Conservation (phyloP, 2,329 filamentous ascomycete species). For the Lecanicillium sp. region DNA sequence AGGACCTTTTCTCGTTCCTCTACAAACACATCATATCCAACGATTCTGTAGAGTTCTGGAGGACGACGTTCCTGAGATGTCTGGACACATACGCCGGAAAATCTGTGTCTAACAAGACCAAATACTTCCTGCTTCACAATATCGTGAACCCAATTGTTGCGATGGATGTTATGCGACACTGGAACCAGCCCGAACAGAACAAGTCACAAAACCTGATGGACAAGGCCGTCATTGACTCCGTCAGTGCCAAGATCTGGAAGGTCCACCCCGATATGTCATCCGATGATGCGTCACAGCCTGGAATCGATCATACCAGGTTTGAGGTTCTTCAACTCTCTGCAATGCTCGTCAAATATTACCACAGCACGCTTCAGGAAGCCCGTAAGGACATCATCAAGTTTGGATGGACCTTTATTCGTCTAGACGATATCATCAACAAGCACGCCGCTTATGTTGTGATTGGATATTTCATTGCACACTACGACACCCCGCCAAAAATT, state of each 20-base stretch:
- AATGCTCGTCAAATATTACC: slow-evolving; percentile 91
- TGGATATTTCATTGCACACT: slow-evolving; percentile 94
- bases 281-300: slow-evolving; percentile 75
- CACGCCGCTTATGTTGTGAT: slow-evolving; percentile 96
- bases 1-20: slow-evolving; percentile 71
- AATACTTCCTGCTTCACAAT: slow-evolving; percentile 85
- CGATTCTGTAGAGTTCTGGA: slow-evolving; percentile 80
- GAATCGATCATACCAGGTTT: slow-evolving; percentile 92
- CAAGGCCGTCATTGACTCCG: slow-evolving; percentile 75
- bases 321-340: slow-evolving; percentile 92
- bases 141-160: slow-evolving; percentile 93
- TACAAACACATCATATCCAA: slow-evolving; percentile 78
- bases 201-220: slow-evolving; percentile 70
- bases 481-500: slow-evolving; percentile 94
- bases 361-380: slow-evolving; percentile 77
- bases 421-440: slow-evolving; percentile 99
- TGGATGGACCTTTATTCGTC: slow-evolving; percentile 93
- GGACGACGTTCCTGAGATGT: slow-evolving; percentile 71
- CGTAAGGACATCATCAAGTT: slow-evolving; percentile 99
- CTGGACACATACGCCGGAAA: slow-evolving; percentile 80
- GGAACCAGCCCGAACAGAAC: slow-evolving; percentile 48
- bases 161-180: slow-evolving; percentile 87
- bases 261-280: slow-evolving; percentile 72
- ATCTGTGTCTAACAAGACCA: slow-evolving; percentile 75
- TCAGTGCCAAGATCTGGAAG: slow-evolving; percentile 91